phyloP scores from a whole-genome alignment of 345 rosid species.

The Dipteronia sinensis region DNA sequence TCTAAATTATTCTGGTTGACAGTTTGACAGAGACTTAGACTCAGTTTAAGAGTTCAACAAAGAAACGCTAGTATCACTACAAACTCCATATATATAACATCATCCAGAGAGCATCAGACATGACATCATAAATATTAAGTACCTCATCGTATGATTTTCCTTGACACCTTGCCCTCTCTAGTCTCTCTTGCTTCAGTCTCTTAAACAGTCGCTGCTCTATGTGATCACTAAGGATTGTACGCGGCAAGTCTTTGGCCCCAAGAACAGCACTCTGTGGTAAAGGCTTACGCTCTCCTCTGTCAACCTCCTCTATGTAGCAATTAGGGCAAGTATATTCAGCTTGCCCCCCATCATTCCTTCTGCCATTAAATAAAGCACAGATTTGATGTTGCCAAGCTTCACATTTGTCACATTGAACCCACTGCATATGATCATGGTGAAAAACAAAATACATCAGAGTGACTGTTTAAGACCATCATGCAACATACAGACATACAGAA shows the following conservation, averaged over 20 bases:
- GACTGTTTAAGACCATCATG: slow-evolving; percentile 20
- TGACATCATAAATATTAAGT: slow-evolving; percentile 19
- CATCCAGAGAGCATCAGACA: slow-evolving; percentile 1
- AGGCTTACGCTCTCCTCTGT: slow-evolving; percentile 89
- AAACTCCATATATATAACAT: slow-evolving; percentile 13
- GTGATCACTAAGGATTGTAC: slow-evolving; percentile 92
- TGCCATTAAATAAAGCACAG: slow-evolving; percentile 95
- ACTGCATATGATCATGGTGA: slow-evolving; percentile 51
- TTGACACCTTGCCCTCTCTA: slow-evolving; percentile 76
- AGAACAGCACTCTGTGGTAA: slow-evolving; percentile 95
- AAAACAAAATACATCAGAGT: slow-evolving; percentile 21
- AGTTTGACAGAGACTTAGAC: too few relatives aligned
- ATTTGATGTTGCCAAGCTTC: slow-evolving; percentile 99
- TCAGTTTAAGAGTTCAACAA: not conserved
- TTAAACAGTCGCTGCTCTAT: slow-evolving; percentile 83
- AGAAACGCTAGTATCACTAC: not conserved
- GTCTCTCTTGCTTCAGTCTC: slow-evolving; percentile 78
- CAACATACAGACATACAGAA: slow-evolving; percentile 12
- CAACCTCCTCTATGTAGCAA: slow-evolving; percentile 88
- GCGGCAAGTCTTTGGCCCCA: slow-evolving; percentile 97
- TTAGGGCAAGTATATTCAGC: slow-evolving; percentile 99
- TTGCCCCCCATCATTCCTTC: slow-evolving; percentile 99
- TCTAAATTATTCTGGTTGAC: too few relatives aligned
- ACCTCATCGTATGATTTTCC: slow-evolving; percentile 93
- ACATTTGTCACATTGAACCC: slow-evolving; percentile 99